Base-by-base conservation (phyloP, 2,329 filamentous ascomycete species). In the Sarocladium kiliense region DNA sequence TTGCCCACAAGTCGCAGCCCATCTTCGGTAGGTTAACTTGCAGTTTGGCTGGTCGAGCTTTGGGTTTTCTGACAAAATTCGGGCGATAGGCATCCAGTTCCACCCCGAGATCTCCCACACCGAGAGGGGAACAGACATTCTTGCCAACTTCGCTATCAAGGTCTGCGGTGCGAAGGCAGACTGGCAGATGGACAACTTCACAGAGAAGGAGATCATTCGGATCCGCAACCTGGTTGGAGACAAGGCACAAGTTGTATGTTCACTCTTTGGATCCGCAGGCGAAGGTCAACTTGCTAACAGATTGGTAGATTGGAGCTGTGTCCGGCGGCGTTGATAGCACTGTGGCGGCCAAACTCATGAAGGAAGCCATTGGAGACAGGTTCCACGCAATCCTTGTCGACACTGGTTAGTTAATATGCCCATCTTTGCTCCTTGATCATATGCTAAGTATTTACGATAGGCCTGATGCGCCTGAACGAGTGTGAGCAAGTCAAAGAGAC, bases 131-230 rank as follows among this genome's bases (percentile, higher is more conserved):
- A 86, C 68, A 10, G 76, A 87, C 26, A 66, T 96, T 4, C 77
- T 97, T 44, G 74, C 80, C 66, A 97, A 97, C 78, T 97, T 97
- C 66, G 85, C 85, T 12, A 79, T 96, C 57, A 78, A 81, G 19
- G 95, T 97, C 60, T 97, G 92, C 71, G 80, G 83, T 27, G 90
- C 88, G 3, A 73, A 79, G 57, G 80, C 84, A 57, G 82, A 90
- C 67, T 97, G 93, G 93, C 86, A 80, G 2, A 97, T 97, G 92
- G 77, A 77, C 56, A 85, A 88, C 63, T 97, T 97, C 65, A 78
- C 89, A 9, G 82, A 89, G 59, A 81, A 89, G 65, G 91, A 96
- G 71, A 89, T 97, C 60, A 72, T 76, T 39, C 81, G 91, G 56
- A 97, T 97, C 65, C 80, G 90, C 27, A 79, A 85, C 26, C 77